Evolutionary conservation across 1,284 basidiomycete species (phyloP).

Genomic region (Ustilago crameri): DNA sequence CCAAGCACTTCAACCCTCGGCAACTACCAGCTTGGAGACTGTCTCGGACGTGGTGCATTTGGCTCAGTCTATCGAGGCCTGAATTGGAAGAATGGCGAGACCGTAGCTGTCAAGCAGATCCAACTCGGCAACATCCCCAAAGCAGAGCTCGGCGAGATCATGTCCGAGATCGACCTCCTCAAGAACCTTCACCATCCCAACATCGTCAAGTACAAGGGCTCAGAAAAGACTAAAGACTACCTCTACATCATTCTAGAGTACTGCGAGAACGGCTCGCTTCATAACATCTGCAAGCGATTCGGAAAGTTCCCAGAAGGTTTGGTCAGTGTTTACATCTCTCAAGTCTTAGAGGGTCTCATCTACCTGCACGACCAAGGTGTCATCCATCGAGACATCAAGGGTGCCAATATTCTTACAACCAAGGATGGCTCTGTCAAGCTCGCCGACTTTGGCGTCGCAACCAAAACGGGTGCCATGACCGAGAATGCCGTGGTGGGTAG

Average conservation of each 20-base stretch:
- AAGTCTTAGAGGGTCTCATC: slow-evolving; percentile 72
- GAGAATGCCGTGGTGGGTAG: slow-evolving; percentile 70
- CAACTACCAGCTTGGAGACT: slow-evolving; percentile 77
- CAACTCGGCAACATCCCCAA: slow-evolving; percentile 90
- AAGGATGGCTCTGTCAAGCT: slow-evolving; percentile 73
- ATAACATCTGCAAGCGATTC: slow-evolving; percentile 94
- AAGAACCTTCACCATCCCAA: slow-evolving; percentile 93
- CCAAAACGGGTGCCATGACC: slow-evolving; percentile 48
- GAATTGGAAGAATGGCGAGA: slow-evolving; percentile 88
- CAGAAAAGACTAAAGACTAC: slow-evolving; percentile 91
- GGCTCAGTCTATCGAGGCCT: slow-evolving; percentile 92
- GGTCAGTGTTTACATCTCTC: slow-evolving; percentile 94
- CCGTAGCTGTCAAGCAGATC: slow-evolving; percentile 68
- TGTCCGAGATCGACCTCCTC: slow-evolving; percentile 97
- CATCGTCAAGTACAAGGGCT: slow-evolving; percentile 98
- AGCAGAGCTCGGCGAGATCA: slow-evolving; percentile 92
- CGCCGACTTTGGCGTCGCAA: slow-evolving; percentile 54
- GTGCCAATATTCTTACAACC: slow-evolving; percentile 73
- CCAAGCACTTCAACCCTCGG: slow-evolving; percentile 17
- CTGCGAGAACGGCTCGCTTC: slow-evolving; percentile 96
- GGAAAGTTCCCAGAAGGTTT: slow-evolving; percentile 97
- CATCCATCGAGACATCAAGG: slow-evolving; percentile 62
- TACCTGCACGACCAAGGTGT: slow-evolving; percentile 66
- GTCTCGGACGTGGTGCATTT: slow-evolving; percentile 91
- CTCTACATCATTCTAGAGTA: slow-evolving; percentile 98